Base-by-base conservation (phyloP, 2,329 filamentous ascomycete genomes). In the Akanthomyces lecanii region DNA sequence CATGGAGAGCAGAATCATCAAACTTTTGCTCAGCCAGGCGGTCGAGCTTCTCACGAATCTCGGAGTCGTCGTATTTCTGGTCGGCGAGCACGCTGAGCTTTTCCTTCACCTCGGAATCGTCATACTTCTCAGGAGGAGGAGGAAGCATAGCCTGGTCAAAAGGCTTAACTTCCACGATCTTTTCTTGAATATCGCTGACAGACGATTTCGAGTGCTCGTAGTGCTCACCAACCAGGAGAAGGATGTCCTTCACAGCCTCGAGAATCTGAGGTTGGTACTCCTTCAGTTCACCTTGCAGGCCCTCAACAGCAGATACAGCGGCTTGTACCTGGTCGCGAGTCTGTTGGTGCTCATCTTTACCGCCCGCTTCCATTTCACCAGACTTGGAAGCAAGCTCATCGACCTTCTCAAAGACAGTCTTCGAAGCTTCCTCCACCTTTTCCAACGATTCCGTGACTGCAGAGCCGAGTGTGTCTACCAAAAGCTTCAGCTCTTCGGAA, bases 251-350 rank as follows among this genome's bases (percentile, higher is more conserved):
- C 67, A 99, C 85, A 0, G 90, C 86, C 60, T 94, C 88, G 63
- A 97, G 84, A 67, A 98, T 90, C 76, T 96, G 90, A 1, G 95
- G 95, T 69, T 97, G 89, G 67, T 89, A 89, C 73, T 97, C 92
- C 10, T 84, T 85, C 36, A 96, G 83, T 63, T 95, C 87, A 64
- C 84, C 89, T 71, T 96, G 90, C 1, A 98, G 79, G 28, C 86
- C 87, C 67, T 90, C 88, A 18, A 97, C 87, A 8, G 85, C 85
- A 63, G 83, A 83, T 44, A 92, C 79, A 12, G 91, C 87, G 71
- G 92, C 89, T 68, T 89, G 85, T 61, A 97, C 82, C 68, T 96
- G 88, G 42, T 92, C 89, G 8, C 91, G 88, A 11, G 93, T 96
- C 67, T 91, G 84, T 67, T 91, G 84, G 71, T 97, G 92, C 71